Conservation (phyloP, 805 yeast genomes). For the Middelhovenomyces tepae region DNA sequence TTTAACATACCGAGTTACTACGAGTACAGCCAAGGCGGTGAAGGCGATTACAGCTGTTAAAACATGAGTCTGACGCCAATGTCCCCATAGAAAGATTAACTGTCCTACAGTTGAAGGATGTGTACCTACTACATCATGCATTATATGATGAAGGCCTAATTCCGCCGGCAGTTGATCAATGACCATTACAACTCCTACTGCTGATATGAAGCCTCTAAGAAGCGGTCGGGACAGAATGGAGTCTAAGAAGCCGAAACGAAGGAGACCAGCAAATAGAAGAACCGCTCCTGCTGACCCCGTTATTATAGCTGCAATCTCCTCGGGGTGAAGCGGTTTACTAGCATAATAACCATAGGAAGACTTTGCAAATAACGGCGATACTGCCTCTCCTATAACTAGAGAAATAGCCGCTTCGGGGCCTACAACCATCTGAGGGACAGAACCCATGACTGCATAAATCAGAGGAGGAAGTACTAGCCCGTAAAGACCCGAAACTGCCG, state of each 20-base stretch:
- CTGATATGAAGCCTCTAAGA: conserved; percentile 74
- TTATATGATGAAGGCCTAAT: conserved; percentile 50
- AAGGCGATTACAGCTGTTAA: conserved; percentile 58
- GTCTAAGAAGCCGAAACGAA: conserved; percentile 81
- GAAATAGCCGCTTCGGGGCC: conserved; percentile 91
- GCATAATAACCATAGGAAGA: conserved; percentile 13
- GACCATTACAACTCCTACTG: conserved; percentile 78
- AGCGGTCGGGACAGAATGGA: conserved; percentile 69
- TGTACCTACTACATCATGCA: conserved; percentile 30
- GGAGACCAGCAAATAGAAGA: conserved; percentile 62
- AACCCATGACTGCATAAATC: conserved; percentile 68
- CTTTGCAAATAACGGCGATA: conserved; percentile 48
- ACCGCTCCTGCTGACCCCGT: conserved; percentile 70
- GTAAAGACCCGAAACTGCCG: conserved; percentile 70
- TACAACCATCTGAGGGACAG: conserved; percentile 82
- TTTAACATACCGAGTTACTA: conserved; percentile 36
- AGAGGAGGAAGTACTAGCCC: conserved; percentile 72
- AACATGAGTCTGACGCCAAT: conserved; percentile 41
- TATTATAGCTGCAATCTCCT: conserved; percentile 56
- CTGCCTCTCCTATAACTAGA: conserved; percentile 70
- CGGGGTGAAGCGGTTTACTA: conserved; percentile 29
- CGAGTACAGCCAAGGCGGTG: conserved; percentile 38
- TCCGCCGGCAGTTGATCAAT: conserved; percentile 65
- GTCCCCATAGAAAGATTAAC: conserved; percentile 42
- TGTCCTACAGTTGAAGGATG: conserved; percentile 69